A percentile compares a stretch with the other conserved stretches of the same genome.
Conservation (phyloP, 768 basidiomycete species). For the Tylopilus rubrobrunneus region DNA sequence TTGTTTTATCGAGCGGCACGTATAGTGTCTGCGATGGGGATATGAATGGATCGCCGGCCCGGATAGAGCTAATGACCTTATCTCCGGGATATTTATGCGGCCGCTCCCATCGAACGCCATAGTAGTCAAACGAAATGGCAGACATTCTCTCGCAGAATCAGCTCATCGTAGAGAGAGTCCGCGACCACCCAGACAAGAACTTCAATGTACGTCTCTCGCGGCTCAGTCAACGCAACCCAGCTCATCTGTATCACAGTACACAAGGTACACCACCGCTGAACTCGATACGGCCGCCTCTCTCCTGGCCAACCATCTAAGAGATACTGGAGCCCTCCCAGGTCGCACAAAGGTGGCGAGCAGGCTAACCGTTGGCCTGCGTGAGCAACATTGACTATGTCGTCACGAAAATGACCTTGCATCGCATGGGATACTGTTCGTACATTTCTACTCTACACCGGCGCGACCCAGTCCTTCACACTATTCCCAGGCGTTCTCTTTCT, state of each 20-base stretch:
- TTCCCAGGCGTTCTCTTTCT: constrained; percentile 31
- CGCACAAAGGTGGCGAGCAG: constrained; percentile 21
- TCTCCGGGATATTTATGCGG: too few species aligned
- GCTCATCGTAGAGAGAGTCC: constrained; percentile 19
- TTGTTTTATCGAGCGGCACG: too few species aligned
- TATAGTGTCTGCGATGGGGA: too few species aligned
- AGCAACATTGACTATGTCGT: constrained; percentile 28
- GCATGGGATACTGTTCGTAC: constrained; percentile 30
- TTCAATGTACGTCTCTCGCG: constrained; percentile 11
- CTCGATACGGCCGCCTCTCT: constrained; percentile 27
- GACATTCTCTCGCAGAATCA: constrained; percentile 26
- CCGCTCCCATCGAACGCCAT: too few species aligned
- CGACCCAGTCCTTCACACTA: background rate
- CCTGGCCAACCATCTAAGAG: constrained; percentile 22
- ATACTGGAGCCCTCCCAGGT: constrained; percentile 16
- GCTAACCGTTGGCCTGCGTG: constrained; percentile 24
- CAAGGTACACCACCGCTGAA: constrained; percentile 21
- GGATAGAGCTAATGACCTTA: too few species aligned
- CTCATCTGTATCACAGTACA: constrained; percentile 15
- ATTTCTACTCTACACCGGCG: background rate
- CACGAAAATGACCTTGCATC: constrained; percentile 24
- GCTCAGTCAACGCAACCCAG: background rate
- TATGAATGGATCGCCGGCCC: too few species aligned
- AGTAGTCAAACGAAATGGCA: constrained; percentile 9
- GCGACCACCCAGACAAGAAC: constrained; percentile 21